Conservation (phyloP, 495 filamentous ascomycete genomes). For the Eremomyces bilateralis region DNA sequence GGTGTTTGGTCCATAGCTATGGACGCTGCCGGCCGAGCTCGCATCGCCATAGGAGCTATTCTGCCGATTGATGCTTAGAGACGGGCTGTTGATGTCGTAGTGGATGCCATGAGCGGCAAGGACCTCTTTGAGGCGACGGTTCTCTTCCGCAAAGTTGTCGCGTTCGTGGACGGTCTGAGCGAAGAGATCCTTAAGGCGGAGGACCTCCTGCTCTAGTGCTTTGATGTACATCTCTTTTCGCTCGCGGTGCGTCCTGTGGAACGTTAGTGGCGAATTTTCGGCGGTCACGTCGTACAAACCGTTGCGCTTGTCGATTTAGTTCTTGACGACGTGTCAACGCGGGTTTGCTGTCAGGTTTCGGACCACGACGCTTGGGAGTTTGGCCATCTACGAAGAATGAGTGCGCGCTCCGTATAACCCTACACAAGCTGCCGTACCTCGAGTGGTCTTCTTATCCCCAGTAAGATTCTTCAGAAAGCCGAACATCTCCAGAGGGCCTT, state of each 20-base stretch:
- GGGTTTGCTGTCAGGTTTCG: slow-evolving; percentile 92
- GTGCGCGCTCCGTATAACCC: neutral
- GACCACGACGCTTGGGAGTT: slow-evolving; percentile 69
- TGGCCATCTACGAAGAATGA: slow-evolving; percentile 41
- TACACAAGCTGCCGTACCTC: slow-evolving; percentile 19
- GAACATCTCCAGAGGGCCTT: slow-evolving; percentile 32
- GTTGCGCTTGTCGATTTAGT: slow-evolving; percentile 84
- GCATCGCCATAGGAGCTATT: slow-evolving; percentile 18
- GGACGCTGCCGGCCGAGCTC: slow-evolving; percentile 38
- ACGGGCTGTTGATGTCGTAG: slow-evolving; percentile 16
- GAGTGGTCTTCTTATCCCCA: slow-evolving; percentile 36
- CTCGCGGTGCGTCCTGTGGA: slow-evolving; percentile 68
- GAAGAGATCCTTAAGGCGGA: slow-evolving; percentile 45
- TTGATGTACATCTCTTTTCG: slow-evolving; percentile 93
- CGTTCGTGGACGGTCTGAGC: slow-evolving; percentile 41
- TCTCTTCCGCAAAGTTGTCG: slow-evolving; percentile 46
- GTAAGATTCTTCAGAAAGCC: slow-evolving; percentile 35
- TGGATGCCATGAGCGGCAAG: slow-evolving; percentile 51
- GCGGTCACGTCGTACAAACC: slow-evolving; percentile 25
- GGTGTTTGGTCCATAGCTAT: slow-evolving; percentile 25
- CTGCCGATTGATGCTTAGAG: slow-evolving; percentile 6
- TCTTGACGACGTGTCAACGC: slow-evolving; percentile 86
- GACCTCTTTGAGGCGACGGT: slow-evolving; percentile 51
- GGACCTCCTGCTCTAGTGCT: slow-evolving; percentile 72
- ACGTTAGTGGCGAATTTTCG: slow-evolving; percentile 1